phyloP scores from a whole-genome alignment of 2,329 filamentous ascomycete genomes.

The Pyrenophora tritici-repentis region DNA sequence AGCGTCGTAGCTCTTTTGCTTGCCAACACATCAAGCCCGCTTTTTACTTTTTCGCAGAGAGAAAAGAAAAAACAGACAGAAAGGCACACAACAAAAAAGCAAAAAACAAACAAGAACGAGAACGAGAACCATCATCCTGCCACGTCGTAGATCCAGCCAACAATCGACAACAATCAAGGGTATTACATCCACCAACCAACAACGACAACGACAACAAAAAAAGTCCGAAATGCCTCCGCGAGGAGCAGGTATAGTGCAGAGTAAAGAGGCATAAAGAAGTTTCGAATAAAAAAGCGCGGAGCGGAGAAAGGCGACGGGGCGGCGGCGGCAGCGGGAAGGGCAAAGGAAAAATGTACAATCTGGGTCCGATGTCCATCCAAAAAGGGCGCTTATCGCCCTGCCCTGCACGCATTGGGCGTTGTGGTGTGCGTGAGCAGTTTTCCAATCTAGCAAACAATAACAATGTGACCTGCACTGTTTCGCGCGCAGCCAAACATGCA shows the following conservation, averaged over 20 bases:
- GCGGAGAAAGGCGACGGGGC: conserved; percentile 4
- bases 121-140: conserved; percentile 6
- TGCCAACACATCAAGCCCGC: conserved; percentile 16
- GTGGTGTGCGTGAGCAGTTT: conserved; percentile 47
- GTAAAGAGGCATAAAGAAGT: background rate
- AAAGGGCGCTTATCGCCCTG: conserved; percentile 23
- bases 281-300: conserved; percentile 8
- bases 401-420: conserved; percentile 33
- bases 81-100: no score
- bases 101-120: no score
- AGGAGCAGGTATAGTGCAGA: conserved; percentile 38
- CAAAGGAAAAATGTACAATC: conserved; percentile 21
- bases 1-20: conserved; percentile 19
- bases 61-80: conserved; percentile 9
- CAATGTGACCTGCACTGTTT: conserved; percentile 43
- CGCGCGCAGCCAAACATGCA: conserved; percentile 33
- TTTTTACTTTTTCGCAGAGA: conserved; percentile 15
- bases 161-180: conserved; percentile 24
- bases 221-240: conserved; percentile 26
- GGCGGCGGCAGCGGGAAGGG: background rate
- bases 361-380: conserved; percentile 21
- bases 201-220: conserved; percentile 13
- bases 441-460: conserved; percentile 46
- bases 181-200: conserved; percentile 36
- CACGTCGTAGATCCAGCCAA: conserved; percentile 16